Evolutionary conservation across 2,329 filamentous ascomycete species (phyloP), one percentile per base, ranked within the genome.

Genomic region (Scolecobasidium constrictum): DNA sequence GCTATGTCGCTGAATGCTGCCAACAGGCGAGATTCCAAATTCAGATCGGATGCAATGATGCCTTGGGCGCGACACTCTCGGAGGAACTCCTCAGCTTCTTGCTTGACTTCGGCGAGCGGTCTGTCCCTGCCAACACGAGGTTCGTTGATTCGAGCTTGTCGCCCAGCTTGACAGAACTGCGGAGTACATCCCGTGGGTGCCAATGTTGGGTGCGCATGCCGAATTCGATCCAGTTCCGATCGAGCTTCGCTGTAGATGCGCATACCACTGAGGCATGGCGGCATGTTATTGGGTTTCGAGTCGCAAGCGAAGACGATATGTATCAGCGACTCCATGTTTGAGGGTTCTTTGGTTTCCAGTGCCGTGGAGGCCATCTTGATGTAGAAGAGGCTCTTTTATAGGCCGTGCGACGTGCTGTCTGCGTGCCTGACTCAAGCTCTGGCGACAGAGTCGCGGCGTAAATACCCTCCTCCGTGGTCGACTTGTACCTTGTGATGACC

Each of bases 131-230:
- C 52, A 11, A 54, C 44, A 16, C 50, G 44, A 38, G 48, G 45
- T 42, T 54, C 51, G 22, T 52, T 44, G 4, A 49, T 52, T 20
- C 49, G 51, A 5, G 45, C 33, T 33, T 47, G 48, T 17, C 51
- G 47, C 9, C 51, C 52, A n/a, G 50, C 42, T 22, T 54, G 52
- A 43, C 51, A 54, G 23, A 54, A 51, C 5, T 52, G 37, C 11
- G 36, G 17, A 2, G 51, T 49, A 39, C 52, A 54, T 34, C 51
- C 51, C 9, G 52, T 54, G 11, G 50, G 49, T 16, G 48, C 48
- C 4, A 53, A 35, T 6, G 39, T 43, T 13, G 39, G 44, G 31
- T 46, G 40, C 5, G 23, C 15, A 13, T 44, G 40, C 17, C 40
- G 33, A 22, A 48, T 48, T 22, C 42, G 34, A 4, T 41, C 17